These are phyloP conservation scores for Botrytis sinoallii DNA, from an alignment of 2,329 filamentous ascomycete species.

Conservation along the genomic window DNA sequence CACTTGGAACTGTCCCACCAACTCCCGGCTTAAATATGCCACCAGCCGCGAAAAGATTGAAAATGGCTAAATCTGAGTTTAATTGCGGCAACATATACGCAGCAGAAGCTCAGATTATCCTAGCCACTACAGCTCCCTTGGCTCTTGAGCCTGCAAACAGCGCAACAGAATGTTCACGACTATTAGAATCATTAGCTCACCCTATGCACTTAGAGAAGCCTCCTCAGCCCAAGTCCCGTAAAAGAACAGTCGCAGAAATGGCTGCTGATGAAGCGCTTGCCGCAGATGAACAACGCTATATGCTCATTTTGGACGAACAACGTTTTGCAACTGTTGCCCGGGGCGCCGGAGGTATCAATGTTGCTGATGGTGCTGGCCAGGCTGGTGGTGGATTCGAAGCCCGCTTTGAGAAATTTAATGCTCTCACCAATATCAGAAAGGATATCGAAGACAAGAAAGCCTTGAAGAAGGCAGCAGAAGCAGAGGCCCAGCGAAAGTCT, in stretches of 20 bases:
- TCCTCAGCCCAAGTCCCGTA: slow-evolving; percentile 82
- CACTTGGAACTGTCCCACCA: slow-evolving; percentile 60
- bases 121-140: slow-evolving; percentile 71
- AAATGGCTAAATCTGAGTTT: slow-evolving; percentile 70
- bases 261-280: slow-evolving; percentile 91
- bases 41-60: slow-evolving; percentile 63
- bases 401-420: slow-evolving; percentile 87
- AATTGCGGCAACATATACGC: slow-evolving; percentile 70
- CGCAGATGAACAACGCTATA: slow-evolving; percentile 83
- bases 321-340: slow-evolving; percentile 59
- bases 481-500: slow-evolving; percentile 47
- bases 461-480: slow-evolving; percentile 67
- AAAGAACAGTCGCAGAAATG: slow-evolving; percentile 91
- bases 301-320: slow-evolving; percentile 88
- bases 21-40: slow-evolving; percentile 57
- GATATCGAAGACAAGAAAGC: slow-evolving; percentile 75
- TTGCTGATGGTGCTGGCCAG: slow-evolving; percentile 69
- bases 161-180: slow-evolving; percentile 63
- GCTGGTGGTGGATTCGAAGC: slow-evolving; percentile 75
- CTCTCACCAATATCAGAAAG: slow-evolving; percentile 78
- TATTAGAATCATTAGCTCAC: slow-evolving; percentile 70
- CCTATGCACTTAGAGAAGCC: slow-evolving; percentile 73
- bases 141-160: slow-evolving; percentile 73
- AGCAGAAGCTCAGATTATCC: slow-evolving; percentile 72
- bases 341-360: slow-evolving; percentile 55